Evolutionary conservation across 1,284 basidiomycete species (phyloP), one percentile per base, ranked within the genome.

Genomic region (Fistulinella cinereoalba): DNA sequence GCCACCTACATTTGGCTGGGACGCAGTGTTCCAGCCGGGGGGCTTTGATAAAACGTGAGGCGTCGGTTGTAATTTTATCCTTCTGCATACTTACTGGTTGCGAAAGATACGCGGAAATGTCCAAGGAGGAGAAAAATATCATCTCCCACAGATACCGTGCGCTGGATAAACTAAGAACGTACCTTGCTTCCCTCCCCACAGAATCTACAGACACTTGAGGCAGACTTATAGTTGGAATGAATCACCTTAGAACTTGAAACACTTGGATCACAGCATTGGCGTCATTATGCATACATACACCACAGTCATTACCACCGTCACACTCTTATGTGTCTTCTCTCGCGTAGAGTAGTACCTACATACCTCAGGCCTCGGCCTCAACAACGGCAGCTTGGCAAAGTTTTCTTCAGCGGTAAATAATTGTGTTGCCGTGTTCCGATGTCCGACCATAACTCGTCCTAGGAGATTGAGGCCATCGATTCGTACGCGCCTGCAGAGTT

Each of bases 81-180:
- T 38, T 22, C 6, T 18, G 27, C 42, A 55, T 10, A 49, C 49
- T 56, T 16, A 58, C 37, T 4, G 34, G n/a, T 21, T 19, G 12
- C 18, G 11, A 25, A 51, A 93, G 91, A 18, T 97, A 96, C 56
- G 95, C 94, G n/a, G 94, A 99, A 71, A 97, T 99, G 93, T 75
- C 79, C 40, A 65, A 75, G 3, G 83, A 80, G 33, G 81, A 85
- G 64, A 99, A 98, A 74, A 96, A 97, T 66, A 76, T 73, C 51
- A 80, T 97, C 36, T 96, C 92, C 2, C 96, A 98, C 72, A 73
- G 96, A 47, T 93, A 88, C 62, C 85, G 85, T 50, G 95, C 96
- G 0, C 71, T 99, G 19, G 85, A 84, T 47, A 89, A 91, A 64
- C 77, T 99, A 16, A 79, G 84, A 49, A 72, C 71, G 10, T 88